Base-by-base conservation (phyloP, 2,329 filamentous ascomycete genomes). In the Periconia sp. region DNA sequence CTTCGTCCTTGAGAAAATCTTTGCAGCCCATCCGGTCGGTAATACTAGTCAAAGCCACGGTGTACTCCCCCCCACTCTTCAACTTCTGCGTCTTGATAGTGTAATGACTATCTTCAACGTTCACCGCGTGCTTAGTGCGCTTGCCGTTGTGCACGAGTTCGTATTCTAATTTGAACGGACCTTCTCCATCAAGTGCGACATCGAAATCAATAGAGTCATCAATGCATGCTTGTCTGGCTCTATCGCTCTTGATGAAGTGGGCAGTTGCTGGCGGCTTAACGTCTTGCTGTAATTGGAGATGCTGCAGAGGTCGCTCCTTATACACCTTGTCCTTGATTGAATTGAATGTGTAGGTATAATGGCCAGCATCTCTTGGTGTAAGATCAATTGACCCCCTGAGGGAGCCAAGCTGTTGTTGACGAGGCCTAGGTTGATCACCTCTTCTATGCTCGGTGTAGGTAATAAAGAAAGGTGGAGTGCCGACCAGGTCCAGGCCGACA, bases 241-340 rank as follows among this genome's bases (percentile, higher is more conserved):
- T 74, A 6, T 77, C 74, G 18, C 79, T 73, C 30, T 81, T 78
- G 41, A 91, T 78, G 48, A 86, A 83, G 22, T 74, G 73, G 17
- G 92, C 92, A 8, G 87, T 89, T 5, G 94, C 92, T 4, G 92
- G 89, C 8, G 94, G 94, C 69, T 95, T 96, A 55, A 99, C 92
- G 59, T 90, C 86, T 69, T 97, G 92, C 69, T 95, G 87, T 28
- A 97, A 73, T 8, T 82, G 71, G 48, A 86, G 80, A 36, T 86
- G 82, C 19, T 77, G 78, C 16, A 68, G 40, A 5, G 52, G 40
- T 17, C 57, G 52, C 5, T 79, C 78, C 22, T 79, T 80, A 72
- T 99, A 99, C 22, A 97, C 86, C 32, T 80, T 78, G 68, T 99
- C 95, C 51, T 85, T 83, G 43, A 99, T 85, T 28, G 84, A 83